Evolutionary conservation across 345 rosid species (phyloP), one percentile per base, ranked within the genome.

Genomic region (Ceriops decandra): DNA sequence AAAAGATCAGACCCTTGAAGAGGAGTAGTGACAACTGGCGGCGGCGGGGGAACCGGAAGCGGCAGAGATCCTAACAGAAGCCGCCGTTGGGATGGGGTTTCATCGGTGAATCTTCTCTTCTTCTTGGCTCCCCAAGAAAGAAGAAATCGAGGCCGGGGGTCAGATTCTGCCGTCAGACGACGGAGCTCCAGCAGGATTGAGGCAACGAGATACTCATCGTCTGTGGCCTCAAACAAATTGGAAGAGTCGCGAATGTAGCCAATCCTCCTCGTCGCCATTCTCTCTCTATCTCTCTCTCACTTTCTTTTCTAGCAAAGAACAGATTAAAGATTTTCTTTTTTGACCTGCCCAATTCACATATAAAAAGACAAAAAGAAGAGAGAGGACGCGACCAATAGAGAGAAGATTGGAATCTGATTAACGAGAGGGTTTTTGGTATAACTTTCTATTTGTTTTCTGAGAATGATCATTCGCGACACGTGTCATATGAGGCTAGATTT

Each of bases 51-150:
- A 27, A 46, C 31, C 4, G 60, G 33, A 6, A 67, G 7, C 24
- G 61, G 49, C 5, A 31, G 47, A 4, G 47, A 16, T 31, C 11
- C 7, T 16, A 16, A 17, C 57, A 27, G 58, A 42, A 42, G 26
- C 61, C 30, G 63, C 15, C 22, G 6, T 9, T n/a, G 5, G 8
- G 22, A 4, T 30, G 13, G 30, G 16, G 9, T 52, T 1, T 54
- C 56, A 16, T 35, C 26, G 51, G 49, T 24, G 24, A 77, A 80
- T 80, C 84, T 80, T 70, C 31, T 66, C 53, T 58, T 64, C 71
- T 69, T 80, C 49, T 42, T 42, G 32, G 35, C 15, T 0, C 84
- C 81, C 82, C 86, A 80, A 8, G 58, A 5, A 33, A 47, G 57
- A 21, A 72, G 60, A 63, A 60, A 46, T 1, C 60, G 68, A 69